Evolutionary conservation across 208 protist species (phyloP), one percentile per base, ranked within the genome.

Genomic region (Wallacemonas sp.): DNA sequence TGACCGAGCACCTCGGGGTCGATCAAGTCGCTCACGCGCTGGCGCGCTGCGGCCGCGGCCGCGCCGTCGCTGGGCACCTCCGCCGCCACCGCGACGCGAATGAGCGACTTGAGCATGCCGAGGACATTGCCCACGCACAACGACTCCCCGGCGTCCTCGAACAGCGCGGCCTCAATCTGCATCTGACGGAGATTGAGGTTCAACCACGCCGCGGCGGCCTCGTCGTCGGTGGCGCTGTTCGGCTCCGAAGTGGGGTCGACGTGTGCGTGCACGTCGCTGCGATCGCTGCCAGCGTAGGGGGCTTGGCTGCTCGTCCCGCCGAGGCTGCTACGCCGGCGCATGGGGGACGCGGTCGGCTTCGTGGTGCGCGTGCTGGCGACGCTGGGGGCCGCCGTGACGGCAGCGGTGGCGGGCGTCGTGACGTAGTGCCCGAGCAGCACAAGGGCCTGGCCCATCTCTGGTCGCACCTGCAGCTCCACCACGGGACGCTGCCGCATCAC

Each of bases 371-470:
- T 32, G 32, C 23, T 23, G 20, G 39, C n/a, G 36, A 61, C n/a
- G 45, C 29, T 20, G 52, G 70, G 20, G 29, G 75, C 46, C 32
- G 62, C 33, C 59, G 55, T 18, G 42, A 46, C 55, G 10, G 63
- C 76, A 1, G 61, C 42, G 4, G 65, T 68, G 45, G 65, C 25
- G 48, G 59, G 50, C 33, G 48, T 54, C 8, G 54, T 55, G 7
- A 68, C 42, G 54, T 76, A 76, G 54, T 79, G 74, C 49, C 71
- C 73, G 1, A 93, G 76, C 42, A 93, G 59, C 14, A 82, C 67
- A 26, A 90, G 65, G 16, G 79, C 57, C 14, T 74, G 73, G 31
- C 79, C 81, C 25, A 89, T 63, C 61, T 89, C 86, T 0, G 55
- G 71, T 1, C 77, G 75, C 25, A 84, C 68, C 54, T 88, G 70